Conservation (phyloP, 2,329 filamentous ascomycete genomes). For the Didymella keratinophila region DNA sequence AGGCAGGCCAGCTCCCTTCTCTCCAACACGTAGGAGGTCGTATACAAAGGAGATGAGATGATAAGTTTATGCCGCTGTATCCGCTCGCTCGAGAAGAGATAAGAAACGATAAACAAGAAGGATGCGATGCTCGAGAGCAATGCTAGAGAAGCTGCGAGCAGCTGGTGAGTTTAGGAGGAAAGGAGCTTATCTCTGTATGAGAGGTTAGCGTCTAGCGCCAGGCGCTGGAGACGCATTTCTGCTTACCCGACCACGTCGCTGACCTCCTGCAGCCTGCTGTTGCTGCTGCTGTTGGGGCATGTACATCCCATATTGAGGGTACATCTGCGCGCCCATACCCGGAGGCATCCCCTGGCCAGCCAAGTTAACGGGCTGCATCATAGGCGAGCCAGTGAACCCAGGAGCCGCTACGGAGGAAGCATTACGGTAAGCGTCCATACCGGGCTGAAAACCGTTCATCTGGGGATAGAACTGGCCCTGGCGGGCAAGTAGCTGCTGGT, state of each 20-base stretch:
- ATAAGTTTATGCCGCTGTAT: slow-evolving; percentile 27
- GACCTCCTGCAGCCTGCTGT: slow-evolving; percentile 53
- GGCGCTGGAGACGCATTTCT: slow-evolving; percentile 34
- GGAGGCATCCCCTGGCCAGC: slow-evolving; percentile 48
- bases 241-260: slow-evolving; percentile 63
- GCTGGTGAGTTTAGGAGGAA: neutral
- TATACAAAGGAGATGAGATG: slow-evolving; percentile 32
- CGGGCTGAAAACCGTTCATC: slow-evolving; percentile 54
- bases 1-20: slow-evolving; percentile 46
- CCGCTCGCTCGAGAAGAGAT: slow-evolving; percentile 29
- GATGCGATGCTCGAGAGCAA: slow-evolving; percentile 21
- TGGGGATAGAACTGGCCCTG: slow-evolving; percentile 57
- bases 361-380: slow-evolving; percentile 59
- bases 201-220: slow-evolving; percentile 34
- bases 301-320: slow-evolving; percentile 61
- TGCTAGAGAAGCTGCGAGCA: slow-evolving; percentile 9
- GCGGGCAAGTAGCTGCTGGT: slow-evolving; percentile 64
- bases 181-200: slow-evolving; percentile 38
- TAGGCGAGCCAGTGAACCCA: slow-evolving; percentile 52
- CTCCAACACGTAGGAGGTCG: slow-evolving; percentile 34
- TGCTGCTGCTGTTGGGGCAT: slow-evolving; percentile 55
- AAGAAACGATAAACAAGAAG: slow-evolving; percentile 26
- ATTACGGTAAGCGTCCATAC: slow-evolving; percentile 55
- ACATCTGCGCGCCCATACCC: slow-evolving; percentile 48
- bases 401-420: slow-evolving; percentile 53